Evolutionary conservation across 257 asterid genomes (phyloP), one percentile per base, ranked within the genome.

Genomic region (Nemophila menziesii): DNA sequence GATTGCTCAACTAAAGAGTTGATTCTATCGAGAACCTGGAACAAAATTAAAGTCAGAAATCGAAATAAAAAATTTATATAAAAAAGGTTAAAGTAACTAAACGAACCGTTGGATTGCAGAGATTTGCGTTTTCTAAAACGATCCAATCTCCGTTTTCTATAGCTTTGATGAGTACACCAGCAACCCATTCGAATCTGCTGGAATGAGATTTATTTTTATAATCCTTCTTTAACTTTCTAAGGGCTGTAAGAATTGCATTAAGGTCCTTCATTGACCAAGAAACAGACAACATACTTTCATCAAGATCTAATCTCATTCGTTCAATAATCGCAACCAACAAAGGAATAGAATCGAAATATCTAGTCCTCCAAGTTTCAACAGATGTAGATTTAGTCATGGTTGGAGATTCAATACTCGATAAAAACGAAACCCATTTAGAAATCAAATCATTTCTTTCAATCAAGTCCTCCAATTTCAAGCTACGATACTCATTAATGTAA

Each of bases 91-190:
- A n/a, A n/a, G n/a, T n/a, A n/a, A n/a, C n/a, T n/a, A n/a, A n/a
- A 73, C 82, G 17, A 20, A 89, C 99, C 93, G 96, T 90, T 44
- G 99, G 96, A 61, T 85, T 90, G 78, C 99, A 90, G 57, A 90
- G 92, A 68, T 90, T 90, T 16, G 99, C 99, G 66, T 85, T 90
- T 62, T 90, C 94, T 27, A 90, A 68, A 63, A 90, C 80, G 60
- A 90, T 77, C 99, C 99, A 90, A 62, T 85, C 99, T 55, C 99
- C 99, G 63, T 81, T 85, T 64, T 85, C 89, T 46, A 90, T 90
- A 19, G 99, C 99, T 65, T 74, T 81, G 68, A 85, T 61, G 56
- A 90, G 73, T 56, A 71, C 21, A 46, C 99, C 99, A 70, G 94
- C 72, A 20, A 85, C 86, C 99, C 99, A 90, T 76, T 85, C 96